These are phyloP conservation scores for Beauveria caledonica DNA, from an alignment of 2,329 filamentous ascomycete genomes.

Conservation along the genomic window DNA sequence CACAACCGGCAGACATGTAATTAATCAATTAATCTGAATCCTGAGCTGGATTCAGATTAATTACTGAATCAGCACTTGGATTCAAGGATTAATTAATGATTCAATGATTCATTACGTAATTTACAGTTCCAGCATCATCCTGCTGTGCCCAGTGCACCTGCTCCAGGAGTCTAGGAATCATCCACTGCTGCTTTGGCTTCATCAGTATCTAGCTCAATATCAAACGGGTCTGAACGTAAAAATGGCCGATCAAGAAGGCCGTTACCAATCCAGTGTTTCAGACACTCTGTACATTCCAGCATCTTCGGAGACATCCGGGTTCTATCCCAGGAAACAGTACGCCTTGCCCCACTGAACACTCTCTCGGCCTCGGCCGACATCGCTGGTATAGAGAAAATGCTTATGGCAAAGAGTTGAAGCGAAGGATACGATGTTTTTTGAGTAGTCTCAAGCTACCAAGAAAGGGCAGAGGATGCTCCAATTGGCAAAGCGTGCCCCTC, in stretches of 20 bases:
- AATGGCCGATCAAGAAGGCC: not conserved
- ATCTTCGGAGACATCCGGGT: not conserved
- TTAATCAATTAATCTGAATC: not conserved
- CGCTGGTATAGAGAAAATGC: not conserved
- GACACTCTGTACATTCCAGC: not conserved
- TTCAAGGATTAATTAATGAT: not conserved
- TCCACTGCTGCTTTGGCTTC: not conserved
- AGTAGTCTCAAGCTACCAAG: conserved; percentile 3
- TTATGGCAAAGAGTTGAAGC: not conserved
- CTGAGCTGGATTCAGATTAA: not conserved
- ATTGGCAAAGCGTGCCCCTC: not conserved
- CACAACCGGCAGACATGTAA: not conserved
- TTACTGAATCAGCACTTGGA: not conserved
- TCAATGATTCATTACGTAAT: not conserved
- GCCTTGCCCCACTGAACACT: not conserved
- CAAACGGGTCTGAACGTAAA: not conserved
- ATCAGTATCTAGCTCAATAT: not conserved
- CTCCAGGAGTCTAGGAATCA: not conserved
- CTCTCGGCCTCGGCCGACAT: conserved; percentile 2
- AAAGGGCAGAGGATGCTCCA: not conserved
- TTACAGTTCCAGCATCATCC: not conserved
- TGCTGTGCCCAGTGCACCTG: not conserved
- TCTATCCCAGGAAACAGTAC: not conserved
- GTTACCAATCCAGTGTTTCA: not conserved
- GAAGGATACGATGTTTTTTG: not conserved